These are phyloP conservation scores for Pythium folliculosum DNA, from an alignment of 352 stramenopile genomes.

Conservation along the genomic window DNA sequence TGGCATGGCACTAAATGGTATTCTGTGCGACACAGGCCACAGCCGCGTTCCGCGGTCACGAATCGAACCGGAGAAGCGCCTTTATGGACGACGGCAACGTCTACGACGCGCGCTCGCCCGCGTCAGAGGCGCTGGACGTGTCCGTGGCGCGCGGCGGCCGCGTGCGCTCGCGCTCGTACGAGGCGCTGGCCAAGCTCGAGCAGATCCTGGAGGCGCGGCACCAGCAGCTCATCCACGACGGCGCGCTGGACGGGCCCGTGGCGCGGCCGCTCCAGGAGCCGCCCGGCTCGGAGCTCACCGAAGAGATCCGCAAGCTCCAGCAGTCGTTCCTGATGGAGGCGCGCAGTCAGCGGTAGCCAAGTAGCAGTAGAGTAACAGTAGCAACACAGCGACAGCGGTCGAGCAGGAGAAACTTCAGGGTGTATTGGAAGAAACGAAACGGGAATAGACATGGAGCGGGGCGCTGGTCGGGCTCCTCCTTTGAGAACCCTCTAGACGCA, in stretches of 20 bases:
- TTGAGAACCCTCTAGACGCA: not conserved
- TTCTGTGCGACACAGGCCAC: not conserved
- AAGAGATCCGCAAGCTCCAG: slow-evolving; percentile 41
- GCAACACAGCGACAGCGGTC: not conserved
- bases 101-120: not conserved
- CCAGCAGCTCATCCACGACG: slow-evolving; percentile 65
- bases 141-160: not conserved
- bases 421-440: slow-evolving; percentile 17
- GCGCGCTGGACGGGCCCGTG: slow-evolving; percentile 19
- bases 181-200: slow-evolving; percentile 73
- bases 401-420: not conserved
- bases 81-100: not conserved
- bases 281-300: slow-evolving; percentile 19
- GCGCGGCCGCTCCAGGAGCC: slow-evolving; percentile 2
- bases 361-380: not conserved
- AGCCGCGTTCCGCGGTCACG: not conserved
- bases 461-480: not conserved
- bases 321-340: slow-evolving; percentile 22
- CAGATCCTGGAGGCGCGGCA: slow-evolving; percentile 73
- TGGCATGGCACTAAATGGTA: too few relatives aligned
- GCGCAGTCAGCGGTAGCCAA: slow-evolving; percentile 4
- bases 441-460: slow-evolving; percentile 20
- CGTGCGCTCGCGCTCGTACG: slow-evolving; percentile 60
- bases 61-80: too few relatives aligned
- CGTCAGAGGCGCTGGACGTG: too few relatives aligned